These are phyloP conservation scores for Globisporangium carolinianum DNA, from an alignment of 352 stramenopile genomes.

Conservation along the genomic window DNA sequence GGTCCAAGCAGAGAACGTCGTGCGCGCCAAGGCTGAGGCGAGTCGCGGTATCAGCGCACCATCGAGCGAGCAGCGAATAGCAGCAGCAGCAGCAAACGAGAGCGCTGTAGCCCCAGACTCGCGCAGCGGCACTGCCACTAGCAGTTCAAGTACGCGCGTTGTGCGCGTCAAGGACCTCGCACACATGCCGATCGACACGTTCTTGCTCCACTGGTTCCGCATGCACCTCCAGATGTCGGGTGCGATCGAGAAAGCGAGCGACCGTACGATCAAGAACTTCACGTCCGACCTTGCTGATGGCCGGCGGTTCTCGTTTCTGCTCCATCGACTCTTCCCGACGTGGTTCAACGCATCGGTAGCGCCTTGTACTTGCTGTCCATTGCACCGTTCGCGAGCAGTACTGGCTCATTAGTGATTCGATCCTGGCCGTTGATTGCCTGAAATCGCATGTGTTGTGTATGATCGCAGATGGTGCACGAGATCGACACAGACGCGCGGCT, in stretches of 20 bases:
- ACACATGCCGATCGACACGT: conserved; percentile 64
- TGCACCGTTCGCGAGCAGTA: background rate
- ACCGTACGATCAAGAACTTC: conserved; percentile 76
- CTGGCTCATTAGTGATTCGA: too few species aligned
- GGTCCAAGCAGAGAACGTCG: conserved; percentile 56
- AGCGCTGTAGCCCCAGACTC: background rate
- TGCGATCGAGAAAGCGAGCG: conserved; percentile 48
- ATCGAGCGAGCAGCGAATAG: background rate
- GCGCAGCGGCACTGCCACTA: conserved; percentile 3
- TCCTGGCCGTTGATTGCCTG: background rate
- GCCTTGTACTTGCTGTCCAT: background rate
- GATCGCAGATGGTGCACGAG: conserved; percentile 67
- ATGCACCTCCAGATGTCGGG: conserved; percentile 67
- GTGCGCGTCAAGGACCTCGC: conserved; percentile 57
- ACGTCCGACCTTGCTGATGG: conserved; percentile 63
- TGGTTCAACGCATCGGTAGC: conserved; percentile 60
- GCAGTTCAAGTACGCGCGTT: conserved; percentile 14
- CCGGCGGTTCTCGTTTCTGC: conserved; percentile 53
- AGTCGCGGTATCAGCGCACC: background rate
- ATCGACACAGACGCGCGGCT: conserved; percentile 65
- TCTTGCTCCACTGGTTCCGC: conserved; percentile 72
- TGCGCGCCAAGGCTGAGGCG: conserved; percentile 32
- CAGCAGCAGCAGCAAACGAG: background rate
- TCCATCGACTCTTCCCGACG: conserved; percentile 66
- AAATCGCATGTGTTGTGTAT: background rate